These are phyloP conservation scores for Colletotrichum eremochloae DNA, from an alignment of 2,329 filamentous ascomycete genomes.

Conservation along the genomic window DNA sequence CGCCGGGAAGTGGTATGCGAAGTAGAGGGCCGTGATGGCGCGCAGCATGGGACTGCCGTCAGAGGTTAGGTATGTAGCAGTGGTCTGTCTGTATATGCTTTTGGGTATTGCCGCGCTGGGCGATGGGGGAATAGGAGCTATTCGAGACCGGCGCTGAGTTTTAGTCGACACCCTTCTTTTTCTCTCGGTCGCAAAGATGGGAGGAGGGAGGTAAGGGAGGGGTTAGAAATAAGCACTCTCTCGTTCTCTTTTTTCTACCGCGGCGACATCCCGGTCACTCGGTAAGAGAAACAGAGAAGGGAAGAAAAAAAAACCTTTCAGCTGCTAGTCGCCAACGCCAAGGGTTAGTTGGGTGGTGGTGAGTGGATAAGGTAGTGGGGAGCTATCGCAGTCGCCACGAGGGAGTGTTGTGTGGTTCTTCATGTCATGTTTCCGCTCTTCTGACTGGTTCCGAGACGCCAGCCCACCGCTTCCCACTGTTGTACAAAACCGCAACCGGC, in stretches of 20 bases:
- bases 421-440: slow-evolving; percentile 34
- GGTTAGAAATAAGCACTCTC: neutral
- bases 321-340: slow-evolving; percentile 18
- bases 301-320: slow-evolving; percentile 27
- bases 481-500: slow-evolving; percentile 28
- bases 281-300: slow-evolving; percentile 1
- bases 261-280: slow-evolving; percentile 29
- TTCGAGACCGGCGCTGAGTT: slow-evolving; percentile 17
- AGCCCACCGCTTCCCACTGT: neutral
- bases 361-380: slow-evolving; percentile 16
- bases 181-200: slow-evolving; percentile 13
- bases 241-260: slow-evolving; percentile 18
- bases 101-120: slow-evolving; percentile 14
- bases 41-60: slow-evolving; percentile 33
- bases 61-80: neutral
- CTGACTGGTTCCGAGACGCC: slow-evolving; percentile 26
- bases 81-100: neutral
- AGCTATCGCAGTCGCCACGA: slow-evolving; percentile 35
- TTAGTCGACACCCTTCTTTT: slow-evolving; percentile 15
- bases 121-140: neutral
- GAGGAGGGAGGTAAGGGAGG: slow-evolving; percentile 9
- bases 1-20: slow-evolving; percentile 48
- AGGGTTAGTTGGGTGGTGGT: slow-evolving; percentile 19
- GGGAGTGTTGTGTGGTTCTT: slow-evolving; percentile 13
- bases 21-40: slow-evolving; percentile 37